Evolutionary conservation across 352 stramenopile species (phyloP), one percentile per base, ranked within the genome.

Genomic region (Phytophthora sansomeana): DNA sequence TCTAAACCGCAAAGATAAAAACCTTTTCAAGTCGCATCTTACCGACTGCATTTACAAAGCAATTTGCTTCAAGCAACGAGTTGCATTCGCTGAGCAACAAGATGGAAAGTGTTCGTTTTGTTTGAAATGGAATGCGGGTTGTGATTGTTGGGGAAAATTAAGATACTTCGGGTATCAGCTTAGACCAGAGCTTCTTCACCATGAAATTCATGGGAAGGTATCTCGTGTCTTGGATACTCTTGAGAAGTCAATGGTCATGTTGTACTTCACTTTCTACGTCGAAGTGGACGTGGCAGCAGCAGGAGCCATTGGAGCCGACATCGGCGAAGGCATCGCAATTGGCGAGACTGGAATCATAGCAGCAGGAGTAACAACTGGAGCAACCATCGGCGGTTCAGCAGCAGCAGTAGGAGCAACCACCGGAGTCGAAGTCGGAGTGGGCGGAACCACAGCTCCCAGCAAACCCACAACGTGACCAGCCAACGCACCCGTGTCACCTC

Each of bases 141-240:
- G 17, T 50, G 16, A 29, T 32, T 50, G 5, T 17, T 32, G 17
- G 43, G 17, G 24, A 17, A 50, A 6, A n/a, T 57, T 41, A 43
- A 21, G 53, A 8, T 38, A 16, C 44, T 53, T n/a, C 41, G 41
- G 41, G 38, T 35, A 38, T 52, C 54, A 19, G 30, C 33, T 58
- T 36, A 13, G 19, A 8, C 21, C 24, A 10, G 5, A 38, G 5
- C 2, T 41, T 46, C 24, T 41, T 55, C n/a, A 17, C 29, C 56
- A 43, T 26, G 55, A 54, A 21, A 30, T 28, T 17, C 24, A 48
- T 28, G 29, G 24, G 8, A 8, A 30, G 48, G 30, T 55, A 19
- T n/a, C 9, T 4, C 30, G 32, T 13, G n/a, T 3, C 16, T 42
- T 32, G 33, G 33, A 24, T 4, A 57, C 35, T 42, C 36, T 24